phyloP scores from a whole-genome alignment of 306 rosid species.

The Gynostemma pentaphyllum region DNA sequence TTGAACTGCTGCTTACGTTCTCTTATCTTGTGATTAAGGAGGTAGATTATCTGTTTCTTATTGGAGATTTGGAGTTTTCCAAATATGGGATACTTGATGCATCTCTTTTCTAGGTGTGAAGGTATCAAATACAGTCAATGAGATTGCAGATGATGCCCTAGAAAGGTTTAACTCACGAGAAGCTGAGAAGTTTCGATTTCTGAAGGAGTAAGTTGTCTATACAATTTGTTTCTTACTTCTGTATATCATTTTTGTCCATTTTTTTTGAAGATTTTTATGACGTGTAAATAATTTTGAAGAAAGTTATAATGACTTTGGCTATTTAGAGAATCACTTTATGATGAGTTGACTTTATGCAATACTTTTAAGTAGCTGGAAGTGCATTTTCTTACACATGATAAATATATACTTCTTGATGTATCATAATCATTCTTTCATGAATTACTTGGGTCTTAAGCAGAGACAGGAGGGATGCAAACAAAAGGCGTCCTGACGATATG shows the following conservation, averaged over 20 bases:
- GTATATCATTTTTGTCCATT: background rate
- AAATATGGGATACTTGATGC: too few relatives aligned
- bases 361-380: too few relatives aligned
- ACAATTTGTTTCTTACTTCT: background rate
- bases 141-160: slow-evolving; percentile 31
- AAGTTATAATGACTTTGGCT: background rate
- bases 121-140: slow-evolving; percentile 23
- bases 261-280: background rate
- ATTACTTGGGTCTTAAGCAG: slow-evolving; percentile 31
- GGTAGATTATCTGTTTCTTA: too few relatives aligned
- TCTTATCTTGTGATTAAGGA: too few relatives aligned
- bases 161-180: slow-evolving; percentile 66
- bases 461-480: slow-evolving; percentile 53
- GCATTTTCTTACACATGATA: background rate
- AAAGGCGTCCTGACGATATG: slow-evolving; percentile 58
- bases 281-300: background rate
- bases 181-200: slow-evolving; percentile 51
- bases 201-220: slow-evolving; percentile 45
- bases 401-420: background rate
- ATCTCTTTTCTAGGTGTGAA: slow-evolving; percentile 43
- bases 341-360: too few relatives aligned
- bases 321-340: background rate
- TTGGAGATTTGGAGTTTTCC: too few relatives aligned
- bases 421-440: slow-evolving; percentile 10
- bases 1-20: too few relatives aligned